Percentiles rank a stretch among this genome's conserved stretches.
Conservation (phyloP, 495 filamentous ascomycete genomes). For the Articulospora tetracladia region DNA sequence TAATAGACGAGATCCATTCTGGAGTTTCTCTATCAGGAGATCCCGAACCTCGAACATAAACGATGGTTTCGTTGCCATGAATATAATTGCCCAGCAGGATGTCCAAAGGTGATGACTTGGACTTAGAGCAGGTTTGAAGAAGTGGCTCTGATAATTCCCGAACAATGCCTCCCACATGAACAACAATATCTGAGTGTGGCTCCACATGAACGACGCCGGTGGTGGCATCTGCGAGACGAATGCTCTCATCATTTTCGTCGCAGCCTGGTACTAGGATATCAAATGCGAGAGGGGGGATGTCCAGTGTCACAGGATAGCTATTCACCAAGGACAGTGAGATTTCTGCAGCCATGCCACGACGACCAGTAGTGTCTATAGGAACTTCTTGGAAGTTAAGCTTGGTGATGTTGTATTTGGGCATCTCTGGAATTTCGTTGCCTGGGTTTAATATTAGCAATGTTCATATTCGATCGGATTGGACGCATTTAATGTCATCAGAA, state of each 20-base stretch:
- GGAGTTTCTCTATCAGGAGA: conserved; percentile 63
- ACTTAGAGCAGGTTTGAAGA: conserved; percentile 66
- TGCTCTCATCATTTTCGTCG: conserved; percentile 49
- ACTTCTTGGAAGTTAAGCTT: conserved; percentile 72
- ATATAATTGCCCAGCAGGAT: conserved; percentile 78
- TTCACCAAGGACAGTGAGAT: conserved; percentile 65
- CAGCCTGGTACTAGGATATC: conserved; percentile 81
- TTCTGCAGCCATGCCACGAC: conserved; percentile 71
- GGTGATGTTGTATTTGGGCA: conserved; percentile 76
- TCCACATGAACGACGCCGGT: conserved; percentile 61
- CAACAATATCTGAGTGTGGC: conserved; percentile 58
- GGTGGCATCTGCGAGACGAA: conserved; percentile 65
- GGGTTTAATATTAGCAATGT: conserved; percentile 13
- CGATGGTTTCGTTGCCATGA: conserved; percentile 66
- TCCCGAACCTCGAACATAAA: conserved; percentile 76
- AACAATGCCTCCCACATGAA: conserved; percentile 67
- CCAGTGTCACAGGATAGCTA: conserved; percentile 68
- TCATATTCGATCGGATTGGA: not conserved
- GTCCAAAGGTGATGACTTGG: conserved; percentile 78
- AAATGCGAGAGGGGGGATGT: conserved; percentile 76
- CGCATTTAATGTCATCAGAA: not conserved
- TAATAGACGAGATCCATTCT: conserved; percentile 73
- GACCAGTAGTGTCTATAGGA: conserved; percentile 37
- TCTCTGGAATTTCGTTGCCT: conserved; percentile 63
- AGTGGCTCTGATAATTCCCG: conserved; percentile 66